Conservation (phyloP, 805 yeast genomes). For the Priceomyces castillae region DNA sequence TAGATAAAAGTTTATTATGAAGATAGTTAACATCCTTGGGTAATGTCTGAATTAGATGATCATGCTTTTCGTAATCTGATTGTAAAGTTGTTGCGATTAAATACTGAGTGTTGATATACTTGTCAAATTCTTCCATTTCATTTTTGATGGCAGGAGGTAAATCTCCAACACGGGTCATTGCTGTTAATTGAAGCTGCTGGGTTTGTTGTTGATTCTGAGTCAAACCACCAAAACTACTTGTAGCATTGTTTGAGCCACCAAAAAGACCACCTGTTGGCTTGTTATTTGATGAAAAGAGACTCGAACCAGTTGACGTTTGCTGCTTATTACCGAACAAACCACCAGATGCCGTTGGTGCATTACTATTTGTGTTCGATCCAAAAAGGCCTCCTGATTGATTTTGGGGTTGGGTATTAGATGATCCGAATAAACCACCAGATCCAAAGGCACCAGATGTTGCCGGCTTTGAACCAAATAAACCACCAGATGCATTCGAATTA, state of each 20-base stretch:
- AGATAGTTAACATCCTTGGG: slow-evolving; percentile 70
- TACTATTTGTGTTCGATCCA: slow-evolving; percentile 13
- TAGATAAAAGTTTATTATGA: slow-evolving; percentile 56
- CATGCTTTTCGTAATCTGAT: slow-evolving; percentile 60
- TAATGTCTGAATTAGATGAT: slow-evolving; percentile 61
- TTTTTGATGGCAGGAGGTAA: slow-evolving; percentile 67
- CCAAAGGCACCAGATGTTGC: not conserved
- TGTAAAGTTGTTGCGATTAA: slow-evolving; percentile 66
- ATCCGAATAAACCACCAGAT: slow-evolving; percentile 24
- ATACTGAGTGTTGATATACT: slow-evolving; percentile 71
- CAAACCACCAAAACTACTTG: not conserved
- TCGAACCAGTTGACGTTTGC: not conserved
- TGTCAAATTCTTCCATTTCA: slow-evolving; percentile 68
- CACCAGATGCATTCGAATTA: slow-evolving; percentile 10
- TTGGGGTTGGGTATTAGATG: not conserved
- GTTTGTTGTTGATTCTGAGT: slow-evolving; percentile 9
- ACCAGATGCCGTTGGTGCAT: slow-evolving; percentile 13
- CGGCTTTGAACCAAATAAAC: slow-evolving; percentile 17
- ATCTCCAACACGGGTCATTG: slow-evolving; percentile 74
- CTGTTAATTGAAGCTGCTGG: slow-evolving; percentile 51
- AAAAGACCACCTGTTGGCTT: slow-evolving; percentile 22
- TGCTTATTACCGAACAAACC: slow-evolving; percentile 25
- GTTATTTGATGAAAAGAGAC: slow-evolving; percentile 1
- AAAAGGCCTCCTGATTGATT: slow-evolving; percentile 20
- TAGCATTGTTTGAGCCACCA: slow-evolving; percentile 10